Base-by-base conservation (phyloP, 2,329 filamentous ascomycete species). In the Scedosporium aurantiacum region DNA sequence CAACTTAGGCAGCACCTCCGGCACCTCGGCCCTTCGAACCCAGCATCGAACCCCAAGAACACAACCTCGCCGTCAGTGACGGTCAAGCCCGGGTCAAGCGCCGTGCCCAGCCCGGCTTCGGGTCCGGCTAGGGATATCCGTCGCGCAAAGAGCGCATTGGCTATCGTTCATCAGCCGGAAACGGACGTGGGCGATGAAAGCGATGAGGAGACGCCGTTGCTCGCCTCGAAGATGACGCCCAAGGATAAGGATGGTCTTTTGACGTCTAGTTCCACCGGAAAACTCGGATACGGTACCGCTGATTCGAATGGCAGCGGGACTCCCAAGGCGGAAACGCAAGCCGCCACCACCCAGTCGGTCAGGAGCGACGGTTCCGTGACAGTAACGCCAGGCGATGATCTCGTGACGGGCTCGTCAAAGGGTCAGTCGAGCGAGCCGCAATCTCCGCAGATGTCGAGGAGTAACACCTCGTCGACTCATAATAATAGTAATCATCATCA, bases 11-110 rank as follows among this genome's bases (percentile, higher is more conserved):
- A 84, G 67, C 82, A 87, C 65, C 75, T 88, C 54, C 85, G 84
- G 65, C 80, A 84, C 64, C 80, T 88, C 0, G 85, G 85, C 0
- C 86, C 86, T 0, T 87, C 85, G 1, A 89, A 88, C 68, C 80
- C 82, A 21, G 86, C 86, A 5, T 80, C 81, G 16, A 84, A 85
- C 61, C 86, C 86, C 1, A 84, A 82, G 70, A 79, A 78, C 62
- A 86, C 84, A 1, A 79, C 79, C 18, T 82, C 81, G 18, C 81
- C 83, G 18, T 81, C 85, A 0, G 85, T 89, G 66, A 88, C 88
- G 71, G 85, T 88, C 66, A 89, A 89, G 73, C 74, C 58, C n/a
- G 58, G 58, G 14, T 25, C 41, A 4, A 40, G 58, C n/a, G 27
- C 28, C 10, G 27, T 41, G 18, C 10, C 47, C 45, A 55, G 28